These are phyloP conservation scores for Botryosphaeria dothidea DNA, from an alignment of 2,329 filamentous ascomycete genomes.

Conservation along the genomic window DNA sequence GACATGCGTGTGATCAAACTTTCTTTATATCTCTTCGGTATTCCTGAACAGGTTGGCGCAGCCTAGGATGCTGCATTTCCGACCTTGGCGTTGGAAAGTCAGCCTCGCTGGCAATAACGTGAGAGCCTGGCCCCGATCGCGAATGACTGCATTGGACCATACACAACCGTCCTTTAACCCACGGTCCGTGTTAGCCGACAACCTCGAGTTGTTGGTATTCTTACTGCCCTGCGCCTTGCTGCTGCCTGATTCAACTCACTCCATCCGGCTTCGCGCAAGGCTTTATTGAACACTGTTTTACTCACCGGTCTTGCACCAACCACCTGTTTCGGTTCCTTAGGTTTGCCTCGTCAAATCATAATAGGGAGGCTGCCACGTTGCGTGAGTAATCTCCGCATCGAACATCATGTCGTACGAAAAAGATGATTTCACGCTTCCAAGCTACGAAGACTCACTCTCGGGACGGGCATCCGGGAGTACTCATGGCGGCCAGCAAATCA, in stretches of 20 bases:
- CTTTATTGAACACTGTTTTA: not conserved
- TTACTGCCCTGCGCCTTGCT: not conserved
- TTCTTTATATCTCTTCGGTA: not conserved
- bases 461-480: not conserved
- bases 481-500: constrained; percentile 31
- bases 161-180: not conserved
- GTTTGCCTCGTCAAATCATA: not conserved
- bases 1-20: not conserved
- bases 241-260: not conserved
- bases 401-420: constrained; percentile 9
- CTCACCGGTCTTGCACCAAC: not conserved
- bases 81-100: not conserved
- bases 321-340: not conserved
- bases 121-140: not conserved
- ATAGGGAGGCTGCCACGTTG: not conserved
- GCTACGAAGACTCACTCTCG: constrained; percentile 29
- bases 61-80: not conserved
- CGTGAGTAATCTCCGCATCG: not conserved
- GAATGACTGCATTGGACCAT: not conserved
- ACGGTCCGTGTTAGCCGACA: not conserved
- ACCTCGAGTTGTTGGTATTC: not conserved
- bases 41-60: not conserved
- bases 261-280: not conserved
- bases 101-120: not conserved
- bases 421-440: constrained; percentile 22